Evolutionary conservation across 495 filamentous ascomycete species (phyloP).

Genomic region (Darksidea phi): DNA sequence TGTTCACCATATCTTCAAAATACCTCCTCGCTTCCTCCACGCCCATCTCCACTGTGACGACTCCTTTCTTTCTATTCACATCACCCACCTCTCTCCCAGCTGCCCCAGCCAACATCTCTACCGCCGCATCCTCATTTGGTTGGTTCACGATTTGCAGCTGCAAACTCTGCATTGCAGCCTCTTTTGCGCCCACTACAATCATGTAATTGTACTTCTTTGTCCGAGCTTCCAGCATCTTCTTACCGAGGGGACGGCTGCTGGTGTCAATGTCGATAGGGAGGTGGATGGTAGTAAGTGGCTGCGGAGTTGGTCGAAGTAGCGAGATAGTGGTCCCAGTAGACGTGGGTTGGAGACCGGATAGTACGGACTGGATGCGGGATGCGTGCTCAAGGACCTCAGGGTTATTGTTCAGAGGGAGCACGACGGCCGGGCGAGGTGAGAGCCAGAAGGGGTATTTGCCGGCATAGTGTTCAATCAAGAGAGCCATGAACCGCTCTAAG

Average conservation of each 20-base stretch:
- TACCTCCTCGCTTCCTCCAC: neutral
- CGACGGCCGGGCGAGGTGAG: constrained; percentile 74
- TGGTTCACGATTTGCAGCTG: constrained; percentile 21
- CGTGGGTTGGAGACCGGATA: constrained; percentile 38
- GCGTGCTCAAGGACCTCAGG: constrained; percentile 60
- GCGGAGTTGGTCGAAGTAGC: constrained; percentile 11
- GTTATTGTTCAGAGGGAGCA: constrained; percentile 72
- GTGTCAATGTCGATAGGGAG: constrained; percentile 72
- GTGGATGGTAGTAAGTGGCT: constrained; percentile 43
- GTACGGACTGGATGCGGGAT: constrained; percentile 48
- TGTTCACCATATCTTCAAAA: constrained; percentile 10
- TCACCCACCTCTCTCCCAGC: constrained; percentile 3
- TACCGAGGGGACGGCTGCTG: constrained; percentile 57
- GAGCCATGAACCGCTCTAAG: constrained; percentile 80
- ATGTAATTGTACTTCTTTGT: constrained; percentile 72
- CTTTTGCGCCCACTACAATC: constrained; percentile 65
- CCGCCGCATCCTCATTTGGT: constrained; percentile 6
- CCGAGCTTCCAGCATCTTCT: constrained; percentile 73
- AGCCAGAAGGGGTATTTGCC: constrained; percentile 92
- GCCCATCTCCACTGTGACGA: neutral
- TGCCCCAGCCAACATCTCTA: neutral
- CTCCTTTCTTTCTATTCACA: neutral
- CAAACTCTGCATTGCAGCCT: constrained; percentile 14
- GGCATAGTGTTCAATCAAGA: constrained; percentile 80
- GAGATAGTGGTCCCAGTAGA: constrained; percentile 21